phyloP scores from a whole-genome alignment of 371 early-diverging fungal species.

The Mortierella sp. region DNA sequence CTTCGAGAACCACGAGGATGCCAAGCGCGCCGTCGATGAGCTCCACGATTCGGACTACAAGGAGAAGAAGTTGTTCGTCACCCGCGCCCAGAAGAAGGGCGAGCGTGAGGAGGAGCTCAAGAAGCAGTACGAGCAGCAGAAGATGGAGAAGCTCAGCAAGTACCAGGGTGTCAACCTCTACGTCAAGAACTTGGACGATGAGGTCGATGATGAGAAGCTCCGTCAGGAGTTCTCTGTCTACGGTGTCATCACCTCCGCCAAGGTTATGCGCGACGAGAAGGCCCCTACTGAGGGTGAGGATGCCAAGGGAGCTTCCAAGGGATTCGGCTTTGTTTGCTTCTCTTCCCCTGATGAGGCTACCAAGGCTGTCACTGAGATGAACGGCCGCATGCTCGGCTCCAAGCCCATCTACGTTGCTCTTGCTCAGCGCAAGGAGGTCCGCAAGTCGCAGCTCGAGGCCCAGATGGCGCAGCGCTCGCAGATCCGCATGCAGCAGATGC shows the following conservation, averaged over 20 bases:
- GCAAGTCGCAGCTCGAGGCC: slow-evolving; percentile 93
- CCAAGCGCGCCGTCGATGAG: slow-evolving; percentile 92
- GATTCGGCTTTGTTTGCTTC: slow-evolving; percentile 96
- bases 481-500: slow-evolving; percentile 78
- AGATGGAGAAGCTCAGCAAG: slow-evolving; percentile 96
- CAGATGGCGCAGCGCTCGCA: slow-evolving; percentile 95
- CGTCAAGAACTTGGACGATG: slow-evolving; percentile 98
- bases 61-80: slow-evolving; percentile 96
- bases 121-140: slow-evolving; percentile 94
- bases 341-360: slow-evolving; percentile 92
- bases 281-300: slow-evolving; percentile 45
- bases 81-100: slow-evolving; percentile 99
- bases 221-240: slow-evolving; percentile 96
- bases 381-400: slow-evolving; percentile 90
- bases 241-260: slow-evolving; percentile 96
- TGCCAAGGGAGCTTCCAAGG: slow-evolving; percentile 72
- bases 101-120: too few relatives aligned
- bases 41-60: slow-evolving; percentile 94
- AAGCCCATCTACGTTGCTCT: slow-evolving; percentile 99
- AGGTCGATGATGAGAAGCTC: slow-evolving; percentile 95
- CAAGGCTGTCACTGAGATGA: slow-evolving; percentile 94
- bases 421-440: slow-evolving; percentile 98
- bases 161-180: slow-evolving; percentile 99
- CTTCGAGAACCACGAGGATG: slow-evolving; percentile 94
- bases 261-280: slow-evolving; percentile 97